Percentiles rank a stretch among this genome's conserved stretches.
Conservation (phyloP, 164 flowering plant genomes). For the Piper longum region DNA sequence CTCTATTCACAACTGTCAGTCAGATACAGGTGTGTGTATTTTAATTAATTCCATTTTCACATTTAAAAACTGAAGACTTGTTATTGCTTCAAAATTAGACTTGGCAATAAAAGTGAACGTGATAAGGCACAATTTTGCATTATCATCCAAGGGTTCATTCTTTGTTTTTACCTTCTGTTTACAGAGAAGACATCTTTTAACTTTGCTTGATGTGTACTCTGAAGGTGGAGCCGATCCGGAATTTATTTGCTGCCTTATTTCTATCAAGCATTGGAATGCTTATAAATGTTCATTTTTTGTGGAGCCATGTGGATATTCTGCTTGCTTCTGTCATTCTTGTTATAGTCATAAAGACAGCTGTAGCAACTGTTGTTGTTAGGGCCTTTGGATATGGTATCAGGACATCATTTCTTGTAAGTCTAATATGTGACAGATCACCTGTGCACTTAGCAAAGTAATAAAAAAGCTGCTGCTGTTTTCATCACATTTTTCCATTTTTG, state of each 20-base stretch:
- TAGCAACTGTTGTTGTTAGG: constrained; percentile 43
- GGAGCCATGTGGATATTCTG: constrained; percentile 87
- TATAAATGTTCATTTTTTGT: constrained; percentile 79
- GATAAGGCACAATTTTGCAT: background rate
- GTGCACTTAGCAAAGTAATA: background rate
- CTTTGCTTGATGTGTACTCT: too few relatives aligned
- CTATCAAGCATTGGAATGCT: constrained; percentile 98
- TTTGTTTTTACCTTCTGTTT: background rate
- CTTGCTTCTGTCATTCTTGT: constrained; percentile 90
- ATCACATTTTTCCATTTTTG: background rate
- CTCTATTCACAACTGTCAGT: background rate
- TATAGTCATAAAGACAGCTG: constrained; percentile 68
- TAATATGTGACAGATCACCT: background rate
- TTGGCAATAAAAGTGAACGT: background rate
- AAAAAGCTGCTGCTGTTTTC: background rate
- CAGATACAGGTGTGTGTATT: background rate
- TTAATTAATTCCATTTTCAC: background rate
- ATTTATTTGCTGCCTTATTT: constrained; percentile 92
- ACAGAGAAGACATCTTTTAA: background rate
- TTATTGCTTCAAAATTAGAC: background rate
- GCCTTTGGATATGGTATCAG: constrained; percentile 62
- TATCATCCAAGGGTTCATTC: background rate
- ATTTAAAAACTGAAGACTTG: background rate
- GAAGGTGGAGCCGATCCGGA: constrained; percentile 95
- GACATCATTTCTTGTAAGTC: constrained; percentile 58